Evolutionary conservation across 2,329 filamentous ascomycete genomes (phyloP), one percentile per base, ranked within the genome.

Genomic region (Myriangium duriaei): DNA sequence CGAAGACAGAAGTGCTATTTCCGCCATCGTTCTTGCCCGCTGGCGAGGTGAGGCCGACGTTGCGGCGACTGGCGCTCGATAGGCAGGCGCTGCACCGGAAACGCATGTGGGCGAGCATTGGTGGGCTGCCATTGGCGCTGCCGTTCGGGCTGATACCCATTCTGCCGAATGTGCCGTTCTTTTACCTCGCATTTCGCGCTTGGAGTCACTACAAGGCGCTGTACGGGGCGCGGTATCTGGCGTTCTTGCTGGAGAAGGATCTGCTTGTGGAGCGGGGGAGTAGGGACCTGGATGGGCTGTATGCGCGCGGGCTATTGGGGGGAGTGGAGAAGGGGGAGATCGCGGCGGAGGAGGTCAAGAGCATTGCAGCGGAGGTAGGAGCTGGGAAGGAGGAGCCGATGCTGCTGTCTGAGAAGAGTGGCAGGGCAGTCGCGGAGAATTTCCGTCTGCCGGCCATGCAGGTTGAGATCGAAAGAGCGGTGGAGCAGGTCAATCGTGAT

Each of bases 151-250:
- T 45, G 6, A 32, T 45, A 17, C 44, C 44, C 2, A 34, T 45
- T 14, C 32, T 45, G 29, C 87, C 88, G 24, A 95, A 98, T 56
- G 67, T 98, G 10, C 91, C 91, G 12, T 96, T 96, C 67, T 96
- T 96, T 67, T 98, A 96, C 59, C 72, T 96, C 29, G 75, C 74
- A 12, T 98, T 92, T 64, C 74, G 91, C 46, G 81, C 85, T 16
- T 96, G 82, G 80, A 92, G 83, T 13, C 85, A 94, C 60, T 93
- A 82, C 76, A 74, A 80, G 60, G 91, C 91, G 37, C 65, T 93
- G 38, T 74, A 76, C 26, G 91, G 91, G 39, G 87, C 85, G 13
- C 81, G 76, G 51, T 83, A 96, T 56, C 64, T 96, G 21, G 74
- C 88, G 47, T 91, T 84, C 58, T 71, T 98, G 10, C 60, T 88